A percentile compares a stretch with the other conserved stretches of the same genome.
phyloP scores from a whole-genome alignment of 768 basidiomycete species.

The Myochromella boudieri region DNA sequence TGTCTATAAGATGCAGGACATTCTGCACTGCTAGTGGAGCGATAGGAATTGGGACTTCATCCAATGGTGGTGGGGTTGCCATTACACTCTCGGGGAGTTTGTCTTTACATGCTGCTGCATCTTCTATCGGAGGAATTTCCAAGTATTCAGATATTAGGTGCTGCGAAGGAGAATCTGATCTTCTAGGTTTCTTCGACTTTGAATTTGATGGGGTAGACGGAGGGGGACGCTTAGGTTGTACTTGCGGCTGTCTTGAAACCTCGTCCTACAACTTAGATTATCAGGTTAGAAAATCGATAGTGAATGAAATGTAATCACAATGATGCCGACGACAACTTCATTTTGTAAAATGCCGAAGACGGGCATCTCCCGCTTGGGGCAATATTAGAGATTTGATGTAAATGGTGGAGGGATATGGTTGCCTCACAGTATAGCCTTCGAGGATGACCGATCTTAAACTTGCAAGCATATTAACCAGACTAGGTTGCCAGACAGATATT shows the following conservation, averaged over 20 bases:
- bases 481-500: conserved; percentile 24
- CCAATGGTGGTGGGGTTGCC: background rate
- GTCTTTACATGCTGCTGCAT: background rate
- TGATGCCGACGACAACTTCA: conserved; percentile 68
- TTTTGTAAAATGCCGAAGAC: conserved; percentile 75
- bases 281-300: background rate
- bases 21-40: conserved; percentile 15
- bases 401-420: background rate
- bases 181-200: conserved; percentile 18
- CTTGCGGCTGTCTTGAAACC: conserved; percentile 29
- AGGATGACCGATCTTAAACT: conserved; percentile 54
- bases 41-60: background rate
- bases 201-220: conserved; percentile 4
- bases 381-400: background rate
- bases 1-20: conserved; percentile 54
- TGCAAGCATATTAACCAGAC: conserved; percentile 72
- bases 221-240: conserved; percentile 9
- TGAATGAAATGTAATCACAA: conserved; percentile 44
- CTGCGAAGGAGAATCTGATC: conserved; percentile 19
- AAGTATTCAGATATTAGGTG: conserved; percentile 13
- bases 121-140: background rate
- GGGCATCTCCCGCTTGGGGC: conserved; percentile 79
- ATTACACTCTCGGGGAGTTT: background rate
- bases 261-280: conserved; percentile 46
- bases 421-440: conserved; percentile 52